Evolutionary conservation across 2,329 filamentous ascomycete genomes (phyloP).

Genomic region (Cercospora beticola): DNA sequence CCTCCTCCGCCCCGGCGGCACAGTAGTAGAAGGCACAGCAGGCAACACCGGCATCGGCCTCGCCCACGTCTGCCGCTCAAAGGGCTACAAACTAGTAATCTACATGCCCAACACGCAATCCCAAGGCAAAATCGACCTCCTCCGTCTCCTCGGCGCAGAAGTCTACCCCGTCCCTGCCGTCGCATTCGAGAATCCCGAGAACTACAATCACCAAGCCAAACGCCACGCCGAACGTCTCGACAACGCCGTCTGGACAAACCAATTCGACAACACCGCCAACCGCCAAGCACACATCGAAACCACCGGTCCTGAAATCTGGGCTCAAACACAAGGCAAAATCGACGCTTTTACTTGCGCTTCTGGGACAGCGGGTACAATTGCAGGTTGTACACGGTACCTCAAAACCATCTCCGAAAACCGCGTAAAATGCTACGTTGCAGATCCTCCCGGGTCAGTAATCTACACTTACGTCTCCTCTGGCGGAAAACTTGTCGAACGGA

Average conservation of each 20-base stretch:
- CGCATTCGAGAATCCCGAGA: conserved; percentile 88
- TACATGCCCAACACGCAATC: conserved; percentile 99
- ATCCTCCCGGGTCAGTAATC: conserved; percentile 89
- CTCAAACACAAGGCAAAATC: conserved; percentile 78
- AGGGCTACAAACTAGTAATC: conserved; percentile 92
- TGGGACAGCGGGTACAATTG: conserved; percentile 87
- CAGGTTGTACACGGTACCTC: conserved; percentile 82
- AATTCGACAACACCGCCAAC: conserved; percentile 97
- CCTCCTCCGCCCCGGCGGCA: conserved; percentile 78
- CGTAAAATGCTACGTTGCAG: conserved; percentile 86
- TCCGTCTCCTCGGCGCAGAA: conserved; percentile 87
- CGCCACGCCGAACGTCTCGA: conserved; percentile 82
- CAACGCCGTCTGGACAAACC: conserved; percentile 97
- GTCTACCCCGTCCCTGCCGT: conserved; percentile 95
- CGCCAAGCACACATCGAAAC: conserved; percentile 93
- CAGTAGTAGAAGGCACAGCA: conserved; percentile 93
- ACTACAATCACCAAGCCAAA: conserved; percentile 96
- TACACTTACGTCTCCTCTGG: conserved; percentile 88
- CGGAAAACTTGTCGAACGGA: conserved; percentile 77
- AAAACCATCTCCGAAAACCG: conserved; percentile 76
- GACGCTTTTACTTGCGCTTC: conserved; percentile 96
- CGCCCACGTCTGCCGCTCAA: conserved; percentile 89
- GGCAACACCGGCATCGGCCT: conserved; percentile 98
- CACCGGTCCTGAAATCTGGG: conserved; percentile 96
- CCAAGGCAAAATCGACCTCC: conserved; percentile 93